Conservation (phyloP, 164 flowering plant species). For the Cinnamomum micranthum region DNA sequence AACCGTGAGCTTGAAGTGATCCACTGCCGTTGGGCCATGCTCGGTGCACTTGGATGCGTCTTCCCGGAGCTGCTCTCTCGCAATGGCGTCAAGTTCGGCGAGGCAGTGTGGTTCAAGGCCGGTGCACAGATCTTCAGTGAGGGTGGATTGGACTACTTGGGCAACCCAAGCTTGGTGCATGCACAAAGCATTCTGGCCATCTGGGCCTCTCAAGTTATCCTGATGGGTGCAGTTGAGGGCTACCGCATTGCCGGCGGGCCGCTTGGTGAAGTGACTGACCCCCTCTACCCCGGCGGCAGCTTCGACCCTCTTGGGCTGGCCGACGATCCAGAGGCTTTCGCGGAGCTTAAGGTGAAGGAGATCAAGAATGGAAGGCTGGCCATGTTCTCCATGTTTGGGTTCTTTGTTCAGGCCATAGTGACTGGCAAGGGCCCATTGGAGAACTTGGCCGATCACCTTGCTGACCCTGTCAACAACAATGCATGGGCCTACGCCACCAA, state of each 20-base stretch:
- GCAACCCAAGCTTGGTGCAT: slow-evolving; percentile 8
- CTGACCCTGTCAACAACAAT: slow-evolving; percentile 10
- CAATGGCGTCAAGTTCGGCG: slow-evolving; percentile 12
- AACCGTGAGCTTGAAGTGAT: slow-evolving; percentile 12
- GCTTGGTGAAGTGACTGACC: slow-evolving; percentile 34
- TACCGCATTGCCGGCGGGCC: slow-evolving; percentile 32
- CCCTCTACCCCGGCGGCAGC: slow-evolving; percentile 11
- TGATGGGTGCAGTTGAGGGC: slow-evolving; percentile 14
- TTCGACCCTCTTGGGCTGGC: slow-evolving; percentile 27
- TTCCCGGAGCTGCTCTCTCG: slow-evolving; percentile 11
- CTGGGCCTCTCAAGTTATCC: slow-evolving; percentile 6
- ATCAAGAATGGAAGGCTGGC: slow-evolving; percentile 38
- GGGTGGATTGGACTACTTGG: slow-evolving; percentile 14
- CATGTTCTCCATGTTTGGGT: slow-evolving; percentile 43
- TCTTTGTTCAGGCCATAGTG: slow-evolving; percentile 13
- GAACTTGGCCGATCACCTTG: slow-evolving; percentile 10
- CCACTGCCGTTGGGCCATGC: slow-evolving; percentile 14
- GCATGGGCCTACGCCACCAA: slow-evolving; percentile 15
- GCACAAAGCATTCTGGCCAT: slow-evolving; percentile 12
- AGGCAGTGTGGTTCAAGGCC: slow-evolving; percentile 14
- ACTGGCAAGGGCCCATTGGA: slow-evolving; percentile 10
- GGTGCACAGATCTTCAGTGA: slow-evolving; percentile 11
- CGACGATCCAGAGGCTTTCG: slow-evolving; percentile 37
- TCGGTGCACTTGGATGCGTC: slow-evolving; percentile 7
- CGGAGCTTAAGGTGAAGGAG: slow-evolving; percentile 29